Evolutionary conservation across 1,139 yeast genomes (phyloP), one percentile per base, ranked within the genome.

Genomic region (Nakaseomyces delphensis): DNA sequence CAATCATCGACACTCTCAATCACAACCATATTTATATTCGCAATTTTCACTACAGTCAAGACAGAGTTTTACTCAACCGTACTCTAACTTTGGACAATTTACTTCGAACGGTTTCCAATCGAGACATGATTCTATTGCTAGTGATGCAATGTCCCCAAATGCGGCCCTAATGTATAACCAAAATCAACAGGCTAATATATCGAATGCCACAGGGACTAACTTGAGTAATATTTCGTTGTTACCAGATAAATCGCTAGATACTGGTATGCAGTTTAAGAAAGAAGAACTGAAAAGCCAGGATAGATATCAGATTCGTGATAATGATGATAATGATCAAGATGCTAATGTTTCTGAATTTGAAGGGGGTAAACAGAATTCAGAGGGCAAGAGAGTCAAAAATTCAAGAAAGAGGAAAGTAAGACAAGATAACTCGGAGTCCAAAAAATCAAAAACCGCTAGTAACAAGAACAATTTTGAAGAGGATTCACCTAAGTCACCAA

Each of bases 71-170:
- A 41, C 32, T 20, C 41, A 44, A 19, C 40, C 51, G n/a, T 38
- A 49, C 24, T 46, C 51, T n/a, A 41, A 52, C 11, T 51, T 56
- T 40, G 53, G 55, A 8, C 55, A 55, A 24, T 53, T 44, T 40
- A 50, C 53, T 10, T 29, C 52, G 4, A 49, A 46, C 16, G 60
- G 56, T 1, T 53, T 54, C 32, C 57, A 52, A 31, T 55, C 62
- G 11, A 51, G 62, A 36, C 50, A 52, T 13, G 53, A 54, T 13
- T 56, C 60, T 2, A 48, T 55, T 9, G 51, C 51, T 4, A 57
- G 61, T 44, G 62, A 56, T 20, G 55, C 55, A 9, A 49, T 56
- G 54, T 57, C 62, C 4, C 55, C 64, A 37, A 48, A 55, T 40
- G 48, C 56, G 6, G 45, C 59, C 15, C 38, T 41, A 3, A 32